These are phyloP conservation scores for Leccinellum albellum DNA, from an alignment of 768 basidiomycete genomes.

Conservation along the genomic window DNA sequence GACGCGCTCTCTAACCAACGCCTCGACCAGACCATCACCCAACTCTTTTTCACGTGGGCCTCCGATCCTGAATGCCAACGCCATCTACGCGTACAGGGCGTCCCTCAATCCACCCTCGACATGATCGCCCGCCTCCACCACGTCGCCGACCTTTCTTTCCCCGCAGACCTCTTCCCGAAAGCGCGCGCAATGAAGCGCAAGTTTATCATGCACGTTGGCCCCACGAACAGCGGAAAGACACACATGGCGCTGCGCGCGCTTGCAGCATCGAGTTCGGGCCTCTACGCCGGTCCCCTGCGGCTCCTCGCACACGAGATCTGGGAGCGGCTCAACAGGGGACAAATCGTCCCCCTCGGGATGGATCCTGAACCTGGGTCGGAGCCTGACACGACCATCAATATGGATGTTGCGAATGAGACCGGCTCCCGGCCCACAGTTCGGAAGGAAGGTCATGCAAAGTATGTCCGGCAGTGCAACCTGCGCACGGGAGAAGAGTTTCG, in stretches of 20 bases:
- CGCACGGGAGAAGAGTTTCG: constrained; percentile 89
- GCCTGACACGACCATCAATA: too few relatives aligned
- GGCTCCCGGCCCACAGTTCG: constrained; percentile 25
- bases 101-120: constrained; percentile 34
- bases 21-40: constrained; percentile 50
- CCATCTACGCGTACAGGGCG: constrained; percentile 17
- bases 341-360: constrained; percentile 72
- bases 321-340: constrained; percentile 85
- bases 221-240: too few relatives aligned
- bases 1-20: constrained; percentile 23
- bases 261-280: constrained; percentile 65
- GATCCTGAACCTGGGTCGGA: constrained; percentile 40
- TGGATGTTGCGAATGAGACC: constrained; percentile 19
- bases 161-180: constrained; percentile 43
- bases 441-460: constrained; percentile 43
- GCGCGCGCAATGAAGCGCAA: constrained; percentile 67
- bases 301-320: constrained; percentile 95
- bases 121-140: constrained; percentile 37
- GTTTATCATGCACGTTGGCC: constrained; percentile 93
- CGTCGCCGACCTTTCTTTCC: constrained; percentile 41
- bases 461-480: constrained; percentile 73
- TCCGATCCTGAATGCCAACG: constrained; percentile 30
- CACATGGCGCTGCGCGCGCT: constrained; percentile 88
- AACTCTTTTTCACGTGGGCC: constrained; percentile 57
- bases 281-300: constrained; percentile 88